A percentile compares a stretch with the other conserved stretches of the same genome.
These are phyloP conservation scores for Xanthoparmelia taractica DNA, from an alignment of 495 filamentous ascomycete species.

Conservation along the genomic window DNA sequence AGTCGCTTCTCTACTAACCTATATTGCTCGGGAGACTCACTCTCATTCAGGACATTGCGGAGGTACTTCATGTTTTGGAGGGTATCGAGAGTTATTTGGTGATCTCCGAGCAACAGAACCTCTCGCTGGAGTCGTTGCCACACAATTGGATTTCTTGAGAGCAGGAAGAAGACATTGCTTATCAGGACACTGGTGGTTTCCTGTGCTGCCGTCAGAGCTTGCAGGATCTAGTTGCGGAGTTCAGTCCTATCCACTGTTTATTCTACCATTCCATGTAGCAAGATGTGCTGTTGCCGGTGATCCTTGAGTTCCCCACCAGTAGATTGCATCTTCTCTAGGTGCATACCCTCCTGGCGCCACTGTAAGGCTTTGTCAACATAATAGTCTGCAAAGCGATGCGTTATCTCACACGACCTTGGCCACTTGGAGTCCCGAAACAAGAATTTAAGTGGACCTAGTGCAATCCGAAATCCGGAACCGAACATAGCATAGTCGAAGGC, in stretches of 20 bases:
- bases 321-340: background rate
- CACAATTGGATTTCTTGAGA: conserved; percentile 20
- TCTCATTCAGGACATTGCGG: conserved; percentile 44
- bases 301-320: conserved; percentile 2
- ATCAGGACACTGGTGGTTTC: conserved; percentile 28
- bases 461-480: conserved; percentile 14
- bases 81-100: conserved; percentile 21
- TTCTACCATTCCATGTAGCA: conserved; percentile 27
- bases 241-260: conserved; percentile 26
- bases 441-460: conserved; percentile 23
- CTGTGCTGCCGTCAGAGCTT: conserved; percentile 29
- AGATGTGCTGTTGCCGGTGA: background rate
- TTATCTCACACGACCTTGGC: conserved; percentile 18
- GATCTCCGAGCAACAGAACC: conserved; percentile 18
- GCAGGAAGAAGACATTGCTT: conserved; percentile 23
- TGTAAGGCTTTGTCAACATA: conserved; percentile 26
- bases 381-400: conserved; percentile 20
- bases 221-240: conserved; percentile 30
- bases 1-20: background rate
- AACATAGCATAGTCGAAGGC: conserved; percentile 17
- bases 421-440: conserved; percentile 19
- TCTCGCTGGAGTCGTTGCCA: conserved; percentile 23
- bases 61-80: conserved; percentile 34
- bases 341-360: conserved; percentile 7
- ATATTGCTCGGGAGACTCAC: conserved; percentile 23